phyloP scores from a whole-genome alignment of 1,284 basidiomycete species.

The Leucoagaricus sp. region DNA sequence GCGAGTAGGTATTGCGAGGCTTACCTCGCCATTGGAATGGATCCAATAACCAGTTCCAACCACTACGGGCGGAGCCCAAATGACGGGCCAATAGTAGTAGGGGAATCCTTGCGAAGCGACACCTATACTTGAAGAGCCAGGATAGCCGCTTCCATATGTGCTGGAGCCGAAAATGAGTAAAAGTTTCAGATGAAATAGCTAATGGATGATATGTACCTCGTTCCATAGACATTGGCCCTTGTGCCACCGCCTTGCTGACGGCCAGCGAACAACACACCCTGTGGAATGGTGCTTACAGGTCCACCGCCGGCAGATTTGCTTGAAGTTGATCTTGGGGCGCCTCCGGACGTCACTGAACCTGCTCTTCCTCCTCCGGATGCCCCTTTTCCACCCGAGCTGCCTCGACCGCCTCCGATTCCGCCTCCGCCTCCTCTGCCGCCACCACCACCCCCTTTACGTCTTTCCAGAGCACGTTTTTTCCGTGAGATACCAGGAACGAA shows the following conservation, averaged over 20 bases:
- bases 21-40: conserved; percentile 28
- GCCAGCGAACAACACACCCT: conserved; percentile 37
- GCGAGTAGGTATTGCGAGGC: conserved; percentile 1
- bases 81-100: conserved; percentile 61
- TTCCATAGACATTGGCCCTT: conserved; percentile 36
- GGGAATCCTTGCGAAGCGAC: conserved; percentile 49
- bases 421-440: conserved; percentile 13
- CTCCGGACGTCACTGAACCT: conserved; percentile 22
- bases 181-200: neutral
- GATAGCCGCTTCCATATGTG: conserved; percentile 56
- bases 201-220: conserved; percentile 22
- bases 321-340: conserved; percentile 28
- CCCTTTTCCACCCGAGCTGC: conserved; percentile 17
- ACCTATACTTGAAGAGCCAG: conserved; percentile 37
- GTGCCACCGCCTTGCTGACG: conserved; percentile 38
- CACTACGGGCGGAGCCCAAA: conserved; percentile 44
- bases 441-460: conserved; percentile 12
- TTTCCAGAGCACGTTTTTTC: conserved; percentile 1
- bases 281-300: conserved; percentile 28
- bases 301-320: conserved; percentile 34
- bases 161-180: conserved; percentile 25
- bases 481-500: conserved; percentile 11
- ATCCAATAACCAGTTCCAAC: conserved; percentile 40
- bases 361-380: conserved; percentile 19
- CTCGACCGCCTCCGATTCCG: conserved; percentile 3